Base-by-base conservation (phyloP, 2,329 filamentous ascomycete species). In the Emydomyces testavorans region DNA sequence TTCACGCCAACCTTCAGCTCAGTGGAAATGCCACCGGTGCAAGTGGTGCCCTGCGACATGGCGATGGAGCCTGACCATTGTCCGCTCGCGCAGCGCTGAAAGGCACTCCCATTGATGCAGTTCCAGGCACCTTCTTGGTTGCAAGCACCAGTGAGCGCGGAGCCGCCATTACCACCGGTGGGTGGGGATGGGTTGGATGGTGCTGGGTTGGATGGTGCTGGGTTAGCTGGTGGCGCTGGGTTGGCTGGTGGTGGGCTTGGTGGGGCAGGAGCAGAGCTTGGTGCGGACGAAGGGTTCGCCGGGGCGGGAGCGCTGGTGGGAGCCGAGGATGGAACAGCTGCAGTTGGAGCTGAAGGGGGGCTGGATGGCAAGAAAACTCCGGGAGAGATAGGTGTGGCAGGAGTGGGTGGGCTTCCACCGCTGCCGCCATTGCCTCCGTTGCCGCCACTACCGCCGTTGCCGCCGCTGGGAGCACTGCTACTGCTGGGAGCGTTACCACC, bases 31-130 rank as follows among this genome's bases (percentile, higher is more conserved):
- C 46, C 46, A 11, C n/a, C 53, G 6, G 51, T 65, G 62, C 78
- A 82, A 23, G 64, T 62, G 11, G 74, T 79, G 31, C 78, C 78
- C 1, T 66, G 53, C 1, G 77, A 71, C 69, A 80, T 70, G 29
- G 62, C 56, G 50, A 74, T 67, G 32, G 67, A 52, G 4, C 55
- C 57, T 15, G 73, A 71, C 78, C 78, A 82, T 46, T 61, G 55
- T 4, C 78, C 78, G 11, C 69, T 73, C n/a, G 76, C 77, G 55
- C 78, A 82, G 48, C 77, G 76, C 64, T 81, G 78, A 69, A 78
- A 82, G 42, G 71, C 67, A 20, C 61, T 64, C 42, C 76, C 77
- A 15, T 64, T 67, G 21, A 78, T 64, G 58, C 79, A 82, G 62
- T 77, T 75, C 75, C 75, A 82, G 13, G 62, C 55, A 16, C 79